These are phyloP conservation scores for Oenanthe sinensis DNA, from an alignment of 129 eudicot species.

Conservation along the genomic window DNA sequence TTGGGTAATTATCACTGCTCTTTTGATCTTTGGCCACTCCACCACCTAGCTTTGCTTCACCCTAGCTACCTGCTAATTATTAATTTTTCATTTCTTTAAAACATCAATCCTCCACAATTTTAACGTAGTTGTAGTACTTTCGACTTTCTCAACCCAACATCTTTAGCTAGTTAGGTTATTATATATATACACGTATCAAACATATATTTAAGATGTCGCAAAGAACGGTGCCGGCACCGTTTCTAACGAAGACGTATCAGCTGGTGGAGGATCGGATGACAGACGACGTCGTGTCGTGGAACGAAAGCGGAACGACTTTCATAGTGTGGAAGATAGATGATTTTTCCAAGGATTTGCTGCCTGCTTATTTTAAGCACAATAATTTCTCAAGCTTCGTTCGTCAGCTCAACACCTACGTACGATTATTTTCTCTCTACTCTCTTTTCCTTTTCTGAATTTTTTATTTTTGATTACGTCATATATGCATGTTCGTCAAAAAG, in stretches of 20 bases:
- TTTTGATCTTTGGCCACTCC: slow-evolving; percentile 39
- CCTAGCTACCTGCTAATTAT: not conserved
- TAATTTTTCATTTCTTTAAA: not conserved
- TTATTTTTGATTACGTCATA: not conserved
- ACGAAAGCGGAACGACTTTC: slow-evolving; percentile 55
- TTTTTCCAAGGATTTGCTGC: slow-evolving; percentile 75
- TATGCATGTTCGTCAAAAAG: not conserved
- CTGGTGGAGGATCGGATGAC: slow-evolving; percentile 70
- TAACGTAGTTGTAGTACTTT: not conserved
- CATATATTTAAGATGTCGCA: slow-evolving; percentile 37
- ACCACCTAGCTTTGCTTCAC: slow-evolving; percentile 31
- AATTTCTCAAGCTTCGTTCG: slow-evolving; percentile 93
- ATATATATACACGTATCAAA: not conserved
- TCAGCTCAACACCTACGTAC: slow-evolving; percentile 85
- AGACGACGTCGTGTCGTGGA: slow-evolving; percentile 83
- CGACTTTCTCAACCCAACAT: not conserved
- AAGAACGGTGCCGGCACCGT: slow-evolving; percentile 83
- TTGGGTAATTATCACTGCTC: slow-evolving; percentile 89
- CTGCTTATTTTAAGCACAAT: slow-evolving; percentile 77
- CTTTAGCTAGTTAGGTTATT: not conserved
- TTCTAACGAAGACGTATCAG: slow-evolving; percentile 69
- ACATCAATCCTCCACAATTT: not conserved
- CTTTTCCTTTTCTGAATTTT: not conserved
- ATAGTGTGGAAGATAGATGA: slow-evolving; percentile 89
- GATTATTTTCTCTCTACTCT: slow-evolving; percentile 7